Conservation (phyloP, 495 filamentous ascomycete species). For the Mytilinidion resinicola region DNA sequence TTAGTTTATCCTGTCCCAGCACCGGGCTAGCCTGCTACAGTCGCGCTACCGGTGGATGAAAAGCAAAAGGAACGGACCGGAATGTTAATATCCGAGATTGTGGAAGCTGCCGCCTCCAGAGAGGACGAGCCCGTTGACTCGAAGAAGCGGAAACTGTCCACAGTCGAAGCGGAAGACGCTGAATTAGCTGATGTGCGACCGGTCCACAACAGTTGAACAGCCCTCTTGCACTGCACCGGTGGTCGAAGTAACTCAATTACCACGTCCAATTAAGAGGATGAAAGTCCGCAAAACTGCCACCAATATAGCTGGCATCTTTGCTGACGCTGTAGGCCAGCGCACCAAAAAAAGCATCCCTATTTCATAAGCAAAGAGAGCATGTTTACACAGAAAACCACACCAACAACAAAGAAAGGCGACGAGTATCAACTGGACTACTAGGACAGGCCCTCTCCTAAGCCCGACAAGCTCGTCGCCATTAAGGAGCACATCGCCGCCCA, state of each 20-base stretch:
- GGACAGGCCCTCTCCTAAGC: too few species aligned
- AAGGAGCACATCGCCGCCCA: too few species aligned
- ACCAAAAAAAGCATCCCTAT: too few species aligned
- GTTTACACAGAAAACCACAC: too few species aligned
- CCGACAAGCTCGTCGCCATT: too few species aligned
- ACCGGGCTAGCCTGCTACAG: neutral
- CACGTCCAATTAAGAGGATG: constrained; percentile 2
- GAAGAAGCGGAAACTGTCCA: neutral
- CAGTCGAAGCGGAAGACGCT: neutral
- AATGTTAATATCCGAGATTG: constrained; percentile 24
- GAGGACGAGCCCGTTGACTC: neutral
- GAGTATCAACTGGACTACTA: too few species aligned
- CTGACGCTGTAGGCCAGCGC: constrained; percentile 4
- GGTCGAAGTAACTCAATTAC: neutral
- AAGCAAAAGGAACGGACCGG: constrained; percentile 4
- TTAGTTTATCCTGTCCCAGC: neutral
- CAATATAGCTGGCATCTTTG: neutral
- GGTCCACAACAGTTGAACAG: neutral
- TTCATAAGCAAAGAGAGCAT: too few species aligned
- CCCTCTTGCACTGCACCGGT: neutral
- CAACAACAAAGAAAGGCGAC: too few species aligned
- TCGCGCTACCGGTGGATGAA: neutral
- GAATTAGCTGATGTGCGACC: neutral
- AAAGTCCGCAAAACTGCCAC: neutral
- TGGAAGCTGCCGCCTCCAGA: too few species aligned